phyloP scores from a whole-genome alignment of 441 rosid genomes.

The Pelargonium citronellum region DNA sequence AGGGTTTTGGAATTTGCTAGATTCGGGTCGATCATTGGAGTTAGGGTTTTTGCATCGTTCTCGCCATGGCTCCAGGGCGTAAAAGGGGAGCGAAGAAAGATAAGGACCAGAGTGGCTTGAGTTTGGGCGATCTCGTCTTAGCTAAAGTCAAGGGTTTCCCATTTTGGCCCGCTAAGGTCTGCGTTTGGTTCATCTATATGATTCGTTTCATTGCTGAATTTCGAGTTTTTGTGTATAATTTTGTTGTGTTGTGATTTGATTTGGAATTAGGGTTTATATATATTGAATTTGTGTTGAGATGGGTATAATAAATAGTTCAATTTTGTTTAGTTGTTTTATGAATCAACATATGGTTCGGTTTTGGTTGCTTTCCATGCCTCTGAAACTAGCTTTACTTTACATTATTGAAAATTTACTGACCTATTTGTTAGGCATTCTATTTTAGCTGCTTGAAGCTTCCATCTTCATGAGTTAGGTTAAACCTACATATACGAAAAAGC shows the following conservation, averaged over 20 bases:
- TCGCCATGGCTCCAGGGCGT: constrained; percentile 93
- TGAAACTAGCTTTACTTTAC: not conserved
- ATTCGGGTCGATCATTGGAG: not conserved
- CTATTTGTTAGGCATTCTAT: not conserved
- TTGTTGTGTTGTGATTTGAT: not conserved
- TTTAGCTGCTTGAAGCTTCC: not conserved
- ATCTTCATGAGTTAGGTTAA: not conserved
- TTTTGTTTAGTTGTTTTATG: not conserved
- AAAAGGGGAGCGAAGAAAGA: constrained; percentile 75
- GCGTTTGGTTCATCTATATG: not conserved
- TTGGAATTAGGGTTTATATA: constrained; percentile 5
- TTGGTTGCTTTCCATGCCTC: not conserved
- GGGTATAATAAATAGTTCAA: not conserved
- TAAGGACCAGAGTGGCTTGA: constrained; percentile 59
- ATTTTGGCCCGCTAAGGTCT: constrained; percentile 98
- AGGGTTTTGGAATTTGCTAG: not conserved
- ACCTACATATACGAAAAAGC: not conserved
- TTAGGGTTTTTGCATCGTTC: constrained; percentile 18
- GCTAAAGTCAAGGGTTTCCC: constrained; percentile 99
- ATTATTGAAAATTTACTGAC: not conserved
- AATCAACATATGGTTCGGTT: not conserved
- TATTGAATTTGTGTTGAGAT: not conserved
- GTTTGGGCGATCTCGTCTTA: constrained; percentile 94
- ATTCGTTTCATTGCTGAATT: not conserved
- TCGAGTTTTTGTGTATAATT: not conserved